Conservation (phyloP, 345 rosid genomes). For the Gynandropsis gynandra region DNA sequence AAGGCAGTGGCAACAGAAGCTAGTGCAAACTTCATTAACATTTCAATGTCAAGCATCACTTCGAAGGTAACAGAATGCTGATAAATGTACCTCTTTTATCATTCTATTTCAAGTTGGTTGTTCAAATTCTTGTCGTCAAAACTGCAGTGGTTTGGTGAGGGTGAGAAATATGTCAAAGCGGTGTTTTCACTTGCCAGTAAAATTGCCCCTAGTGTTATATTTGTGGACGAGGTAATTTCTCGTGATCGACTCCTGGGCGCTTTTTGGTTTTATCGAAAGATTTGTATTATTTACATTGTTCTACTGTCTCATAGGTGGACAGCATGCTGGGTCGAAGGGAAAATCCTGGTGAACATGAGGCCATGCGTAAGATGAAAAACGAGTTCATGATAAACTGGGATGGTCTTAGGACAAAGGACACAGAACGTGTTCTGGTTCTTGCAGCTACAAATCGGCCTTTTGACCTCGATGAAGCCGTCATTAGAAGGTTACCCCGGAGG, state of each 20-base stretch:
- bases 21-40: constrained; percentile 87
- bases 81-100: background rate
- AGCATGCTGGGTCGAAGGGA: constrained; percentile 92
- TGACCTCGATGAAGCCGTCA: constrained; percentile 98
- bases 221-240: constrained; percentile 76
- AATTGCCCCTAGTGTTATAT: constrained; percentile 78
- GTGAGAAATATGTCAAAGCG: constrained; percentile 88
- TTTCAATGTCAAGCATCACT: constrained; percentile 84
- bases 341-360: constrained; percentile 82
- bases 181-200: constrained; percentile 88
- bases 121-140: constrained; percentile 10
- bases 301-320: constrained; percentile 54
- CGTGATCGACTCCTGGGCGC: constrained; percentile 10
- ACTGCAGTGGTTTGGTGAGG: constrained; percentile 95
- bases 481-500: constrained; percentile 83
- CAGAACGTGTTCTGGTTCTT: constrained; percentile 82
- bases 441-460: constrained; percentile 95
- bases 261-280: constrained; percentile 7
- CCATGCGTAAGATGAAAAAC: constrained; percentile 86
- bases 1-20: constrained; percentile 98
- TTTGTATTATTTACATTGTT: background rate
- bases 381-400: constrained; percentile 98
- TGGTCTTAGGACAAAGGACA: constrained; percentile 74
- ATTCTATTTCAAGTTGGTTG: background rate
- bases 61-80: constrained; percentile 53